A percentile compares a stretch with the other conserved stretches of the same genome.
These are phyloP conservation scores for Ophiocordyceps robertsii DNA, from an alignment of 2,329 filamentous ascomycete species.

Conservation along the genomic window DNA sequence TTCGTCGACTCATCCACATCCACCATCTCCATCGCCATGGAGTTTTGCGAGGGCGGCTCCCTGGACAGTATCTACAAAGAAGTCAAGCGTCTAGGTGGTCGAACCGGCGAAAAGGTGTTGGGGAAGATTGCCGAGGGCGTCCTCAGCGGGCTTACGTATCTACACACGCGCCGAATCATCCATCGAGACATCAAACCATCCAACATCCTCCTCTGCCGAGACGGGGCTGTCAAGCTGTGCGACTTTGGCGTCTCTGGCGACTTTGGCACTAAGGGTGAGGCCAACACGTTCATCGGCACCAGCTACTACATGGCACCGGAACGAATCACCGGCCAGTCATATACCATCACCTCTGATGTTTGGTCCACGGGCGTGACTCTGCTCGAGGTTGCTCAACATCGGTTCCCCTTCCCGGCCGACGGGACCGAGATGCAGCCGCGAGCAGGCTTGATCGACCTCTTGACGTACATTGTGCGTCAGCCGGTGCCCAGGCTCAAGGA, in stretches of 20 bases:
- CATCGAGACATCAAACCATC: conserved; percentile 98
- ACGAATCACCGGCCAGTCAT: conserved; percentile 91
- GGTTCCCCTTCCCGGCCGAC: conserved; percentile 95
- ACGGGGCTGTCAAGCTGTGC: conserved; percentile 91
- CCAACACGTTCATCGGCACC: conserved; percentile 97
- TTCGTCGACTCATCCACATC: conserved; percentile 94
- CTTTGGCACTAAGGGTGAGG: conserved; percentile 96
- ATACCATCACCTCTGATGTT: conserved; percentile 96
- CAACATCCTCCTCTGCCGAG: conserved; percentile 86
- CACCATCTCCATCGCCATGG: conserved; percentile 97
- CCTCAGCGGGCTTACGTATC: conserved; percentile 82
- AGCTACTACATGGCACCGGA: conserved; percentile 99
- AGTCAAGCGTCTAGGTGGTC: conserved; percentile 85
- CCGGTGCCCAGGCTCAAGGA: conserved; percentile 93
- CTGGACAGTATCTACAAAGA: conserved; percentile 96
- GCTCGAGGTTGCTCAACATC: conserved; percentile 97
- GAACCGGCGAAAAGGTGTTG: conserved; percentile 92
- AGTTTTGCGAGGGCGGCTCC: conserved; percentile 94
- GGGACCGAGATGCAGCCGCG: conserved; percentile 90
- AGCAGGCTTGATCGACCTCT: conserved; percentile 82
- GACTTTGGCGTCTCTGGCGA: conserved; percentile 97
- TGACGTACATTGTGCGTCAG: conserved; percentile 96
- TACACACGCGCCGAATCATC: conserved; percentile 93
- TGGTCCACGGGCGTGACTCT: conserved; percentile 96
- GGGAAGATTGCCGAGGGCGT: conserved; percentile 96